A percentile compares a stretch with the other conserved stretches of the same genome.
Evolutionary conservation across 805 yeast genomes (phyloP).

Genomic region (Isabelozyma heimii): DNA sequence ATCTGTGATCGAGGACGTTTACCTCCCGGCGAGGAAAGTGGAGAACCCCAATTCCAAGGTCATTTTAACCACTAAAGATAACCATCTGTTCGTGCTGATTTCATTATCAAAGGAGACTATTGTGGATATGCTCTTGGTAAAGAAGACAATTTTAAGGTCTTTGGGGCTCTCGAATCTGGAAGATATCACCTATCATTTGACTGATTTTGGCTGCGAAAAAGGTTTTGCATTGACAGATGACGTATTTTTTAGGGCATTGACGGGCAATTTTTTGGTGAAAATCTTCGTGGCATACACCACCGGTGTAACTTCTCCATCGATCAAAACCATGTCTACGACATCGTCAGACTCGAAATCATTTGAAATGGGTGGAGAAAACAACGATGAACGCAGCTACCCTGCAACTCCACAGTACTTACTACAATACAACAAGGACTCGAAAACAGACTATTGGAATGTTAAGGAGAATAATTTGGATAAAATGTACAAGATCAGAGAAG

Average conservation of each 20-base stretch:
- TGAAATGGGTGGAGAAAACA: conserved; percentile 41
- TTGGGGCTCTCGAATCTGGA: conserved; percentile 35
- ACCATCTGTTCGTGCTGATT: conserved; percentile 50
- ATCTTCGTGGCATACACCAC: conserved; percentile 21
- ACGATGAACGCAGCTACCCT: conserved; percentile 46
- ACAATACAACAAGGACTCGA: conserved; percentile 38
- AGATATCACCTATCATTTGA: conserved; percentile 48
- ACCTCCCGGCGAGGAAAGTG: conserved; percentile 6
- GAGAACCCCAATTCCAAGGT: conserved; percentile 13
- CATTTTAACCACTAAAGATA: conserved; percentile 66
- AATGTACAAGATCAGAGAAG: conserved; percentile 13
- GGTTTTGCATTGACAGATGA: conserved; percentile 58
- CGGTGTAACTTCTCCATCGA: conserved; percentile 27
- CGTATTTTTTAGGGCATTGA: conserved; percentile 35
- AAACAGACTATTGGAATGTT: conserved; percentile 55
- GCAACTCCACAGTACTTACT: conserved; percentile 69
- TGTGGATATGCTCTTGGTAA: conserved; percentile 26
- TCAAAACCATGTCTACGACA: conserved; percentile 43
- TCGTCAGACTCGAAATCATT: conserved; percentile 56
- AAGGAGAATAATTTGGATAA: conserved; percentile 34
- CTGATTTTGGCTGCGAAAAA: conserved; percentile 62
- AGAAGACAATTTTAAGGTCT: conserved; percentile 33
- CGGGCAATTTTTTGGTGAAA: conserved; percentile 29
- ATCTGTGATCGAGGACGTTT: conserved; percentile 6
- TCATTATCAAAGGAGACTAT: conserved; percentile 14